Conservation (phyloP, 495 filamentous ascomycete genomes). For the Elasticomyces elasticus region DNA sequence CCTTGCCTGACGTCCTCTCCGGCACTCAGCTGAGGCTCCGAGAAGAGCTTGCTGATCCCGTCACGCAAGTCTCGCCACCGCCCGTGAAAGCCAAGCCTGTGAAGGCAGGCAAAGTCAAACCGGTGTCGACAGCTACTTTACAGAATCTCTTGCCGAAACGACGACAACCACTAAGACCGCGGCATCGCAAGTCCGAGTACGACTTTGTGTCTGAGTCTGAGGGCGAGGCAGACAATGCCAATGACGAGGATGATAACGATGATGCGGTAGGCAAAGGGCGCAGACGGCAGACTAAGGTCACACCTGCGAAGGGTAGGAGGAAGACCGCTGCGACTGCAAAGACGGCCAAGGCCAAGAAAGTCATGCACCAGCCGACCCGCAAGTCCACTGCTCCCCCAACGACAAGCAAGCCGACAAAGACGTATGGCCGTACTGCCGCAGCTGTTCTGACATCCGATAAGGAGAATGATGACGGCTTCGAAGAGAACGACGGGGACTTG, state of each 20-base stretch:
- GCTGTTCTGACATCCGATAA: constrained; percentile 36
- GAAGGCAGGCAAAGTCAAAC: constrained; percentile 23
- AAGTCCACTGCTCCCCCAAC: constrained; percentile 1
- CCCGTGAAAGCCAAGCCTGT: constrained; percentile 18
- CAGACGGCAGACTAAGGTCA: constrained; percentile 11
- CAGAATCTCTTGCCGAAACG: constrained; percentile 30
- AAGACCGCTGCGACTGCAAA: not conserved
- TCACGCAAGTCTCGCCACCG: constrained; percentile 28
- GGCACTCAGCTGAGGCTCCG: constrained; percentile 3
- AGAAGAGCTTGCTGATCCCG: constrained; percentile 18
- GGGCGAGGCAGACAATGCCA: constrained; percentile 12
- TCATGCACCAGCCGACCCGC: not conserved
- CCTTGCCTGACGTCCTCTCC: not conserved
- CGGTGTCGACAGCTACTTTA: constrained; percentile 29
- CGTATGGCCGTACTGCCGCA: constrained; percentile 22
- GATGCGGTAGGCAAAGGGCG: constrained; percentile 21
- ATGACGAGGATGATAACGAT: constrained; percentile 30
- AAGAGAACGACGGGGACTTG: not conserved
- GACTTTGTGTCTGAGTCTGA: constrained; percentile 26
- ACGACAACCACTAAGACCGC: constrained; percentile 15
- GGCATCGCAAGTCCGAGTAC: constrained; percentile 20
- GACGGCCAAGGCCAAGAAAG: constrained; percentile 22
- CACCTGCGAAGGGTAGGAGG: constrained; percentile 2
- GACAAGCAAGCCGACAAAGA: constrained; percentile 23
- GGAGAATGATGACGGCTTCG: constrained; percentile 31